These are phyloP conservation scores for Pouteria glomerata DNA, from an alignment of 148 eudicot genomes.

Conservation along the genomic window DNA sequence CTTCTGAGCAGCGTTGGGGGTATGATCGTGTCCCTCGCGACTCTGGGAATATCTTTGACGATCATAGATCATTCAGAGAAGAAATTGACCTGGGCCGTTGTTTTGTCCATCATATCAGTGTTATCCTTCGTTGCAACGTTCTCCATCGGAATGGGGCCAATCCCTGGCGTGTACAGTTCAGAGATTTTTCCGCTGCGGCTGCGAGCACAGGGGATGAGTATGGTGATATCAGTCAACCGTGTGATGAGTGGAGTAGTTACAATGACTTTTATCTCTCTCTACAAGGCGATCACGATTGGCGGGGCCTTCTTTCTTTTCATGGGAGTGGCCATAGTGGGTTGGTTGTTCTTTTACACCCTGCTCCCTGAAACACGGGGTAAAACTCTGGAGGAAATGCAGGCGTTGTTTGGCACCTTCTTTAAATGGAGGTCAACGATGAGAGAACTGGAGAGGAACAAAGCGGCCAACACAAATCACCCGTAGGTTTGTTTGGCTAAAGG, in stretches of 20 bases:
- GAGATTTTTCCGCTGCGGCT: slow-evolving; percentile 68
- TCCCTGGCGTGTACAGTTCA: slow-evolving; percentile 73
- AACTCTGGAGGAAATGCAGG: slow-evolving; percentile 46
- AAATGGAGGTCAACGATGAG: slow-evolving; percentile 33
- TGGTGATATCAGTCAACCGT: slow-evolving; percentile 29
- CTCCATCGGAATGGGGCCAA: slow-evolving; percentile 72
- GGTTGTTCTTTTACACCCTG: slow-evolving; percentile 35
- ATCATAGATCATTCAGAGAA: slow-evolving; percentile 39
- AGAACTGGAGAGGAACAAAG: slow-evolving; percentile 14
- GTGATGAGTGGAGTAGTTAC: slow-evolving; percentile 31
- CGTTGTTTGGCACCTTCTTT: slow-evolving; percentile 39
- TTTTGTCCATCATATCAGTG: slow-evolving; percentile 33
- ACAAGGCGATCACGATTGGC: slow-evolving; percentile 28
- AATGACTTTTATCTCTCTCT: slow-evolving; percentile 43
- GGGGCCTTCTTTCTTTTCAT: too few relatives aligned
- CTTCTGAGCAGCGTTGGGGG: slow-evolving; percentile 49
- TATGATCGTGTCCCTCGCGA: slow-evolving; percentile 42
- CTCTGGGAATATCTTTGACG: slow-evolving; percentile 34
- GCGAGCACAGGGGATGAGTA: slow-evolving; percentile 33
- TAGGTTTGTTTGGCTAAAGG: too few relatives aligned
- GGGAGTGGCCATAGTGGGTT: slow-evolving; percentile 27
- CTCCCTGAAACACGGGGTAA: slow-evolving; percentile 46
- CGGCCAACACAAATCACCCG: too few relatives aligned
- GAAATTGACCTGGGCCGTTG: too few relatives aligned
- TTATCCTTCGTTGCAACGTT: slow-evolving; percentile 50